These are phyloP conservation scores for Saccharomyces kudriavzevii DNA, from an alignment of 805 yeast species.

Conservation along the genomic window DNA sequence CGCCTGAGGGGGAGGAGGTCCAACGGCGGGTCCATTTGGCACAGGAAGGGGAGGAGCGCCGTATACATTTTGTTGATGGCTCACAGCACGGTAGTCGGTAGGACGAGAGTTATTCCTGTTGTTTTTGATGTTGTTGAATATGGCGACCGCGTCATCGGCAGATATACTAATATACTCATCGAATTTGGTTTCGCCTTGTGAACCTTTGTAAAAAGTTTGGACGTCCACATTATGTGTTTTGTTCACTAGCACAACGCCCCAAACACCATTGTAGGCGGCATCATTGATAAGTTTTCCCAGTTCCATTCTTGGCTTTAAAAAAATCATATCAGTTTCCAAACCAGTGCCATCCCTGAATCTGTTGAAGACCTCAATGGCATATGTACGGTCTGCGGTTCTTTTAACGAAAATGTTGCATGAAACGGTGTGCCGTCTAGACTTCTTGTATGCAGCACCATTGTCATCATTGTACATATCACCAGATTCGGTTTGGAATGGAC, in stretches of 20 bases:
- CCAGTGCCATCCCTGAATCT: conserved; percentile 34
- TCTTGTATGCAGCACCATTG: conserved; percentile 17
- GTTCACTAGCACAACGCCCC: conserved; percentile 61
- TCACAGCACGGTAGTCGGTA: conserved; percentile 7
- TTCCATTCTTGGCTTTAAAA: conserved; percentile 36
- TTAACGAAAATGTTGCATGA: conserved; percentile 43
- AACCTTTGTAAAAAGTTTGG: conserved; percentile 61
- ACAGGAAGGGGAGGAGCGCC: conserved; percentile 2
- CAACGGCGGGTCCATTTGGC: conserved; percentile 1
- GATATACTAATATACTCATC: conserved; percentile 76
- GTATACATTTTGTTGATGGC: neutral
- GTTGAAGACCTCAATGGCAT: conserved; percentile 36
- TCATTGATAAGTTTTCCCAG: conserved; percentile 50
- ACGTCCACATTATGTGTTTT: conserved; percentile 51
- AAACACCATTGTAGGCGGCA: conserved; percentile 72
- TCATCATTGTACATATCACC: conserved; percentile 28
- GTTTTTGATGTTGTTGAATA: conserved; percentile 28
- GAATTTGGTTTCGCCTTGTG: conserved; percentile 67
- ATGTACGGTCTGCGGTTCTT: conserved; percentile 38
- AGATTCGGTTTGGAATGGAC: conserved; percentile 29
- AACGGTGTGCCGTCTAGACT: conserved; percentile 28
- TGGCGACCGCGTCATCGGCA: conserved; percentile 50
- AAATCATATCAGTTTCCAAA: conserved; percentile 36
- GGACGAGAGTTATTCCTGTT: conserved; percentile 10
- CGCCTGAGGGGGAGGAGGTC: neutral